phyloP scores from a whole-genome alignment of 2,329 filamentous ascomycete genomes.

The Arthrobotrys musiformis region DNA sequence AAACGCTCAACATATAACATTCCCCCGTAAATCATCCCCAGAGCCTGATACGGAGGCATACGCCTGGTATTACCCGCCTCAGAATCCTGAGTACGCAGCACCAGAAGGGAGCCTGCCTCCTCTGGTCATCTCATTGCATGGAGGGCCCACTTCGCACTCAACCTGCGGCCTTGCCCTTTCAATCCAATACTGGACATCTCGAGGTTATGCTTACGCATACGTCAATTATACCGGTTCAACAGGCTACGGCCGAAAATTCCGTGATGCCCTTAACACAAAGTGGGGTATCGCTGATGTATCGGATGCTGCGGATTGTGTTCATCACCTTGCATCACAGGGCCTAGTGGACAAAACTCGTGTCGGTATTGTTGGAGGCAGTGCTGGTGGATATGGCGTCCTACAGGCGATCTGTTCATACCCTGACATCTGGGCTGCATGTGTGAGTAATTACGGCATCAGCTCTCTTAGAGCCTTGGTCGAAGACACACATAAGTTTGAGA shows the following conservation, averaged over 20 bases:
- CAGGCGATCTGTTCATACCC: conserved; percentile 66
- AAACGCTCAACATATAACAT: conserved; percentile 42
- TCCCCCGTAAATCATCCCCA: conserved; percentile 41
- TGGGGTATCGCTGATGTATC: conserved; percentile 68
- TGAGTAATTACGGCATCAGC: conserved; percentile 67
- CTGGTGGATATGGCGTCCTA: conserved; percentile 69
- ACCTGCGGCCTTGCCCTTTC: conserved; percentile 65
- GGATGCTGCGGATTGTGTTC: conserved; percentile 66
- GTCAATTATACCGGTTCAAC: conserved; percentile 69
- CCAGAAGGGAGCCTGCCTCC: conserved; percentile 64
- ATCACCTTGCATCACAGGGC: conserved; percentile 63
- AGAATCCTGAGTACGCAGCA: conserved; percentile 64
- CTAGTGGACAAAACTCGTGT: conserved; percentile 63
- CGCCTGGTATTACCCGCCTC: conserved; percentile 61
- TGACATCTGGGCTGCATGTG: conserved; percentile 66
- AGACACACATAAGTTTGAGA: conserved; percentile 70
- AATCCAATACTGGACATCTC: conserved; percentile 68
- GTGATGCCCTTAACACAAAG: conserved; percentile 65
- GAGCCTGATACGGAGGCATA: conserved; percentile 37
- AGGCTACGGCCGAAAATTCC: conserved; percentile 67
- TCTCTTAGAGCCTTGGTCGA: conserved; percentile 66
- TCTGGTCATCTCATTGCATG: conserved; percentile 67
- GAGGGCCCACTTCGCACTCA: conserved; percentile 66
- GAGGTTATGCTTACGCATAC: conserved; percentile 67
- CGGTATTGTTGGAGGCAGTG: conserved; percentile 67